Evolutionary conservation across 2,329 filamentous ascomycete genomes (phyloP), one percentile per base, ranked within the genome.

Genomic region (Bertia moriformis): DNA sequence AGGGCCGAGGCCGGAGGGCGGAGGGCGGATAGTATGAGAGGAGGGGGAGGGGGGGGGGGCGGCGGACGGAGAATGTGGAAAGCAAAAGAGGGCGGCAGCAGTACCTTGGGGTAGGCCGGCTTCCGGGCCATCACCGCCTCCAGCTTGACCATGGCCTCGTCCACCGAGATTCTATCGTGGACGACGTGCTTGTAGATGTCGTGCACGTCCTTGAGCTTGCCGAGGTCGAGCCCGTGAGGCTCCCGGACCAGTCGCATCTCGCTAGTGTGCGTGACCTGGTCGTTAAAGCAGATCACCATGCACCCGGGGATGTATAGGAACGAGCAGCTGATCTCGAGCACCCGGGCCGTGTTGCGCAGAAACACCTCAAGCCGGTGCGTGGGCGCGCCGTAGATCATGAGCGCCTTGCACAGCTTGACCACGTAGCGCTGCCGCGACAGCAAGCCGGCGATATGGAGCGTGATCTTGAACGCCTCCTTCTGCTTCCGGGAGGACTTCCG

Each of bases 351-450:
- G 68, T 73, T 77, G 40, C 64, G 69, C 66, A 81, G 69, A 47
- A 77, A 78, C 49, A 79, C 66, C 50, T 80, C 76, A 38, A 80
- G 53, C 12, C 76, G 66, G 57, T 81, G 76, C 0, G 74, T 78
- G 0, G 76, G 76, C 1, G 75, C 76, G 12, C 76, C 75, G 41
- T 75, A 79, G 45, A 63, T 61, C 75, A 81, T 81, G 43, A 80
- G 51, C 3, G 71, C 71, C 39, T 66, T 66, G 50, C 75, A 79
- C 5, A 81, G 62, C 43, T 69, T 72, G 40, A 73, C 63, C 15
- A 80, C 56, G 49, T 78, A 80, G 44, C 64, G 64, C 43, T 79
- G 73, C 15, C 73, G 62, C 4, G 66, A 62, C 15, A 80, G 60
- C 2, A 35, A 7, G 32, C 15, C 32, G 12, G 32, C 32, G 10